Conservation (phyloP, 345 rosid species). For the Adansonia digitata region DNA sequence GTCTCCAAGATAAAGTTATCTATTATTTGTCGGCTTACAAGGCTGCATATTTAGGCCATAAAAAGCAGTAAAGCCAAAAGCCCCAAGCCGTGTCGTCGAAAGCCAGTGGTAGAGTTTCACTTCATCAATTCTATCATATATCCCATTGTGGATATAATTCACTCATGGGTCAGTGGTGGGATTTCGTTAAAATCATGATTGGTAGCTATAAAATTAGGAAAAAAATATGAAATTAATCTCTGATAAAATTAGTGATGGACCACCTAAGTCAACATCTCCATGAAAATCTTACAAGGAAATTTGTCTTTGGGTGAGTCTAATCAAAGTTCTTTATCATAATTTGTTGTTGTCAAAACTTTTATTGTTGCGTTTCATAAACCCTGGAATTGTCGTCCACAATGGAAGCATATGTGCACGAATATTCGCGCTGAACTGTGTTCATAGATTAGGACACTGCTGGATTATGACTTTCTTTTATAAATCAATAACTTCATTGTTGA, state of each 20-base stretch:
- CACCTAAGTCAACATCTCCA: background rate
- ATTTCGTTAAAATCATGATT: background rate
- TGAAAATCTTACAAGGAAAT: background rate
- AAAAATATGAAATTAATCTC: background rate
- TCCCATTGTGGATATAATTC: background rate
- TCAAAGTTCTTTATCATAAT: background rate
- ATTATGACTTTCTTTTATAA: no score
- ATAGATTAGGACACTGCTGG: no score
- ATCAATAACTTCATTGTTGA: no score
- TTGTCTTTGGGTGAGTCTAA: background rate
- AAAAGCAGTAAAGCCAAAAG: background rate
- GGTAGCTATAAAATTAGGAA: background rate
- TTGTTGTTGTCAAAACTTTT: background rate
- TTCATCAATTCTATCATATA: background rate
- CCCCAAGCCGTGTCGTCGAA: background rate
- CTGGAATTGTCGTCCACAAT: background rate
- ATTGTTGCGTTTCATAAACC: background rate
- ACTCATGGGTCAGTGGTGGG: background rate
- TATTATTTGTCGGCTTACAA: background rate
- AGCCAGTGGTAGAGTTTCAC: background rate
- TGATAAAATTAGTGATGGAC: background rate
- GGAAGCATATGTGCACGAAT: constrained; percentile 11
- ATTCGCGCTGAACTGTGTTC: no score
- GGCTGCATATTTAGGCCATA: constrained; percentile 1
- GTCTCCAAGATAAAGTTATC: background rate